phyloP scores from a whole-genome alignment of 164 flowering plant genomes.

The Houttuynia cordata region DNA sequence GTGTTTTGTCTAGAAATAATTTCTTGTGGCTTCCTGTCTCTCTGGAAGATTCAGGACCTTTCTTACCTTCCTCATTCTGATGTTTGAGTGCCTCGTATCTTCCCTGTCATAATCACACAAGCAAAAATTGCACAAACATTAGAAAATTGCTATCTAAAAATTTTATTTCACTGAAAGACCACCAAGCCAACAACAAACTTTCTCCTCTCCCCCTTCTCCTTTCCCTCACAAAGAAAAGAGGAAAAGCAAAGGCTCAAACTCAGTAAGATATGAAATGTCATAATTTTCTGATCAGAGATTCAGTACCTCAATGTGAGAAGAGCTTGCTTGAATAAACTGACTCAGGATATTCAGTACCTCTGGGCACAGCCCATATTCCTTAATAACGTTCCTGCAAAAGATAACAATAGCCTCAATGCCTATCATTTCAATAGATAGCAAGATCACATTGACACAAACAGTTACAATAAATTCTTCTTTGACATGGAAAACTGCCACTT shows the following conservation, averaged over 20 bases:
- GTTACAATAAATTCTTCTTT: background rate
- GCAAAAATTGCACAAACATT: background rate
- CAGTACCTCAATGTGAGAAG: conserved; percentile 59
- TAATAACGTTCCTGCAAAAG: conserved; percentile 49
- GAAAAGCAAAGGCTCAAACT: background rate
- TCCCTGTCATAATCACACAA: conserved; percentile 41
- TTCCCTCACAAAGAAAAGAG: background rate
- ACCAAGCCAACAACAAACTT: no score
- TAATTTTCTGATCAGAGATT: background rate
- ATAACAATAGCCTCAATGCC: conserved; percentile 1
- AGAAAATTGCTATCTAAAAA: no score
- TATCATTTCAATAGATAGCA: no score
- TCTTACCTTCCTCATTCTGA: conserved; percentile 13
- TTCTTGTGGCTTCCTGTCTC: conserved; percentile 23
- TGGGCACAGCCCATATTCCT: conserved; percentile 52
- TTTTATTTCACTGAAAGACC: background rate
- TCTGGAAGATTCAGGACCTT: conserved; percentile 16
- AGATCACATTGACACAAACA: background rate
- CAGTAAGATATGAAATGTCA: background rate
- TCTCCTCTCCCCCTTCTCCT: background rate
- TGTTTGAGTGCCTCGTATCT: conserved; percentile 37
- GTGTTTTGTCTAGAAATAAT: conserved; percentile 52
- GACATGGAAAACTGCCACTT: background rate
- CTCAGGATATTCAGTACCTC: conserved; percentile 47
- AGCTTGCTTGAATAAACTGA: conserved; percentile 45